Evolutionary conservation across 495 filamentous ascomycete species (phyloP), one percentile per base, ranked within the genome.

Genomic region (Aspergillus sparsus): DNA sequence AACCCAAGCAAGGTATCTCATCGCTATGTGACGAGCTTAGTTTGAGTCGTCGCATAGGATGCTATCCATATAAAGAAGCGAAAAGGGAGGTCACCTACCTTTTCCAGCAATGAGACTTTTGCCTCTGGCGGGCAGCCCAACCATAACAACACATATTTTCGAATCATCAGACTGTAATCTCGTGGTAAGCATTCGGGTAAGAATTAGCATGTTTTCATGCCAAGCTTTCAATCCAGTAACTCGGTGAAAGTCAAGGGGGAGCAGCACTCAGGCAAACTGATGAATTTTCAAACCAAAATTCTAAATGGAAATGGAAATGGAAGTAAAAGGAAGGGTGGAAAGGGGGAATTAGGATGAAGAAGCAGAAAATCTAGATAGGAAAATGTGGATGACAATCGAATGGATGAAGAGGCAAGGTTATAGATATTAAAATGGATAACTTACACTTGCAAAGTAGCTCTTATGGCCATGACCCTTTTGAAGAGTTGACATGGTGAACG

Each of bases 81-180:
- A 15, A 42, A 53, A 46, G 54, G 32, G 21, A 2, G 42, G 6
- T 11, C 53, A 68, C 79, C 65, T 80, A 96, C 94, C 93, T 81
- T 97, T 97, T 67, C 94, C 91, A 37, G 94, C 93, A 68, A 98
- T 98, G 66, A 96, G 87, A 74, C 89, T 94, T 82, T 98, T 98
- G 68, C 94, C 94, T 54, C 94, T 83, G 57, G 94, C 94, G 42
- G 94, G 94, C 61, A 98, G 80, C 44, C 94, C 94, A 49, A 98
- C 94, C 94, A 98, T 97, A 55, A 98, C 90, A n/a, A 98, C 93
- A 67, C 92, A 97, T 73, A 98, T 96, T 68, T 88, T 89, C 34
- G 90, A 92, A 66, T 97, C 91, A 77, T 97, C 94, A 62, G 89
- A 90, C 90, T 95, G 86, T n/a, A 79, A 58, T 15, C 18, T 5